phyloP scores from a whole-genome alignment of 148 eudicot species.

The Polygonum maritimum region DNA sequence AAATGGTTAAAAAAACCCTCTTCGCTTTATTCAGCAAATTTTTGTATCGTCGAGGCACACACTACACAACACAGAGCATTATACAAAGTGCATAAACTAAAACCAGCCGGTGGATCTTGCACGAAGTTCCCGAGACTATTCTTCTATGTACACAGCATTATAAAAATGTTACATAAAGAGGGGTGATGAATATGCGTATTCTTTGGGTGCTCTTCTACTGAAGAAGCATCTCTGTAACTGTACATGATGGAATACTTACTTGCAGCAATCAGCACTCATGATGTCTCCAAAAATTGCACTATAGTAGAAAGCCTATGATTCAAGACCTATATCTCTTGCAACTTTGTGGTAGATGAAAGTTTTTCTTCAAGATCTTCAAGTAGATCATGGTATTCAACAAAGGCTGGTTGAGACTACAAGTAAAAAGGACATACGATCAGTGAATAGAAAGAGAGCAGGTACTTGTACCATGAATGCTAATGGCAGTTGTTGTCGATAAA shows the following conservation, averaged over 20 bases:
- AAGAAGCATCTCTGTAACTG: not conserved
- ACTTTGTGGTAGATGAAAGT: constrained; percentile 24
- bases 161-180: not conserved
- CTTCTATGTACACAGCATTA: not conserved
- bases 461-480: not conserved
- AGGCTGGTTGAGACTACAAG: constrained; percentile 46
- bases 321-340: constrained; percentile 16
- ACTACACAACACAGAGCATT: not conserved
- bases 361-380: constrained; percentile 54
- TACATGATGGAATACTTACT: constrained; percentile 4
- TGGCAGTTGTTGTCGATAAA: not conserved
- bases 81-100: constrained; percentile 7
- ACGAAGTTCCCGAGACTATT: not conserved
- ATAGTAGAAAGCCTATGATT: not conserved
- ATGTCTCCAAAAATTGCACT: not conserved
- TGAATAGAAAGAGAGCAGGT: constrained; percentile 7
- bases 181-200: not conserved
- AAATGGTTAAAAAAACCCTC: not conserved
- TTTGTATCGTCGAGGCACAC: not conserved
- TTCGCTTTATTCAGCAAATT: not conserved
- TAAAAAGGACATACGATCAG: not conserved
- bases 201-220: not conserved
- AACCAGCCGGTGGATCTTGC: not conserved
- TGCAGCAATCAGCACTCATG: constrained; percentile 4
- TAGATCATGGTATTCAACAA: constrained; percentile 58